phyloP scores from a whole-genome alignment of 1,284 basidiomycete genomes.

The Fistulinella cinereoalba region DNA sequence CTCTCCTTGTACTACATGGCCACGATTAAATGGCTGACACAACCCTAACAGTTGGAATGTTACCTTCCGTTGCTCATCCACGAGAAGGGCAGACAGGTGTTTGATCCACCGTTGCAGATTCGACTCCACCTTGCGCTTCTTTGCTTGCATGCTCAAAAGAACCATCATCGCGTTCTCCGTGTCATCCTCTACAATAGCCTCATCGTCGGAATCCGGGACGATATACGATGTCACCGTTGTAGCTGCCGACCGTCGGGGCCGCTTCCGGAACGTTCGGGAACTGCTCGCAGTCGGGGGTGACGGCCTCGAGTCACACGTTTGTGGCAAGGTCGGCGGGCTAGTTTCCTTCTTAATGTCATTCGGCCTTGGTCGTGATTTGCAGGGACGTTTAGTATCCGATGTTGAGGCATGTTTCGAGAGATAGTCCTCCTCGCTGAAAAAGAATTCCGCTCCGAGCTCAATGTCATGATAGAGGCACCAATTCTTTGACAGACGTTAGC shows the following conservation, averaged over 20 bases:
- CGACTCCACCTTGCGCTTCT: slow-evolving; percentile 45
- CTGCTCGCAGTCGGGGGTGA: slow-evolving; percentile 7
- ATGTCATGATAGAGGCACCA: slow-evolving; percentile 56
- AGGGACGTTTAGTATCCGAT: slow-evolving; percentile 21
- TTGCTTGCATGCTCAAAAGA: slow-evolving; percentile 32
- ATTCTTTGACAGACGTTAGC: slow-evolving; percentile 36
- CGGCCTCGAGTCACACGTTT: slow-evolving; percentile 14
- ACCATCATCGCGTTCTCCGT: slow-evolving; percentile 35
- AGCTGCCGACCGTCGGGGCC: slow-evolving; percentile 57
- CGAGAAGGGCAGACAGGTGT: slow-evolving; percentile 53
- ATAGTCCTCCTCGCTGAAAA: slow-evolving; percentile 60
- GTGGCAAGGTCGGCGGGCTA: slow-evolving; percentile 25
- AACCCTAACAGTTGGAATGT: slow-evolving; percentile 5
- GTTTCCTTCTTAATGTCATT: slow-evolving; percentile 47
- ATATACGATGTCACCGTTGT: slow-evolving; percentile 55
- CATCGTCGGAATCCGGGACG: slow-evolving; percentile 70
- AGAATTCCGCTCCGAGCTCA: slow-evolving; percentile 62
- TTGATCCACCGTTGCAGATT: slow-evolving; percentile 66
- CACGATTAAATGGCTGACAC: too few species aligned
- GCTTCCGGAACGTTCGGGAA: slow-evolving; percentile 41
- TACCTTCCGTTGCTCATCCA: slow-evolving; percentile 67
- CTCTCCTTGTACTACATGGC: slow-evolving; percentile 55
- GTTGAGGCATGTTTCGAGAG: slow-evolving; percentile 33
- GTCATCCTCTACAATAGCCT: slow-evolving; percentile 48
- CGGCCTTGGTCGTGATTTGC: slow-evolving; percentile 23